Evolutionary conservation across 2,329 filamentous ascomycete species (phyloP).

Genomic region (Zymoseptoria brevis): DNA sequence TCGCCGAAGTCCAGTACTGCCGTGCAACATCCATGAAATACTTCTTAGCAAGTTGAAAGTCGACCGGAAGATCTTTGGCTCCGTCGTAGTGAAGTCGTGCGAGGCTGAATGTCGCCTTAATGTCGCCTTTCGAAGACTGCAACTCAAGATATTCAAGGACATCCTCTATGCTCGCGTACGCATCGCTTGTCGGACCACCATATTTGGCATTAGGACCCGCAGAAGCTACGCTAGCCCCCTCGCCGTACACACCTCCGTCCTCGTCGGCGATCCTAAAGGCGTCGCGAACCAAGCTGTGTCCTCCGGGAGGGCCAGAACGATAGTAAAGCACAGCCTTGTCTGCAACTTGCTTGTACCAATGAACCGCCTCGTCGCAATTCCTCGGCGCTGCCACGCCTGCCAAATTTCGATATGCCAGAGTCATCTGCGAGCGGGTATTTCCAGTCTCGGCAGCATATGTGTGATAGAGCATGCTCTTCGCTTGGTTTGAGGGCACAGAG

Average conservation of each 20-base stretch:
- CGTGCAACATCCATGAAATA: conserved; percentile 76
- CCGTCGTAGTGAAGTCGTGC: conserved; percentile 86
- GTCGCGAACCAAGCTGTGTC: conserved; percentile 67
- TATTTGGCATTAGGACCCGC: conserved; percentile 74
- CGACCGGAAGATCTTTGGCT: conserved; percentile 62
- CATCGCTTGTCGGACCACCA: conserved; percentile 64
- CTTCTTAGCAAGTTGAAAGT: conserved; percentile 64
- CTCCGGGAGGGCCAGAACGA: conserved; percentile 82
- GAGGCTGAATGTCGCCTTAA: conserved; percentile 77
- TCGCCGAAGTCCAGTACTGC: conserved; percentile 71
- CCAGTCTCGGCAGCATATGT: conserved; percentile 83
- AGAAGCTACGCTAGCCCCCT: conserved; percentile 85
- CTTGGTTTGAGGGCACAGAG: conserved; percentile 75
- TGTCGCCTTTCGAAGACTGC: conserved; percentile 81
- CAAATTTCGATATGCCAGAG: conserved; percentile 77
- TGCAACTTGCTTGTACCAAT: conserved; percentile 87
- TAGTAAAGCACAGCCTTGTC: conserved; percentile 88
- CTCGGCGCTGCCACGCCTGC: conserved; percentile 76
- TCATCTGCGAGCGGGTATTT: conserved; percentile 85
- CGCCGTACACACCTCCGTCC: conserved; percentile 83
- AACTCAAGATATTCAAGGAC: conserved; percentile 90
- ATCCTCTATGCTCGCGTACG: conserved; percentile 81
- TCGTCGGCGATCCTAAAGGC: conserved; percentile 85
- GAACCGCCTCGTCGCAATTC: conserved; percentile 74
- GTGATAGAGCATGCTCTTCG: conserved; percentile 86